Base-by-base conservation (phyloP, 306 rosid species). In the Prunus armeniaca region DNA sequence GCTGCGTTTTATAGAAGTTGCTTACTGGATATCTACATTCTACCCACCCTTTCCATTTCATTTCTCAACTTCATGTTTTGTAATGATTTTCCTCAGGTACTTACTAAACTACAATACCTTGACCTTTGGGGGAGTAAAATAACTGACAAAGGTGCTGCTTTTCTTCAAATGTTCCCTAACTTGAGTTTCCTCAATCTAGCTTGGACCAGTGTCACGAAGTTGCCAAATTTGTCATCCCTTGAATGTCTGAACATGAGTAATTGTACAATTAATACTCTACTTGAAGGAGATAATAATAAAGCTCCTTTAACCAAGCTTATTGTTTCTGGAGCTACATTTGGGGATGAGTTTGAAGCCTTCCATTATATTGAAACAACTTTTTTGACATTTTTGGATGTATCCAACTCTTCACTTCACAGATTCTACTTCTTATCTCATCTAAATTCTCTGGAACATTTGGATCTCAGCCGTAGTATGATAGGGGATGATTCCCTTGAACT, bases 61-160 rank as follows among this genome's bases (percentile, higher is more conserved):
- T 27, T 27, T 41, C 65, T 76, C 49, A n/a, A 60, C 15, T 49
- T 50, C 60, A 18, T 45, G 28, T n/a, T 54, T 78, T 34, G 73
- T 62, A 6, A 5, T 63, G 6, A 22, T 30, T 72, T 58, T 46
- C 46, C 54, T 65, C 78, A 91, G 98, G 96, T 87, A 67, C 93
- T 95, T 75, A 78, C 87, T 66, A 84, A 87, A 73, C 80, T 95
- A 73, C 88, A 84, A 47, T 85, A 88, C 83, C 91, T 95, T 76
- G 97, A 92, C 79, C 84, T 95, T 76, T 95, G 97, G 97, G 98
- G 95, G 74, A 95, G 97, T 85, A 65, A 85, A 77, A 80, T 95
- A 85, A 86, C 98, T 60, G 87, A 92, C 67, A n/a, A 80, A 47
- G 96, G 97, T 73, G 88, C 90, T 74, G 65, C 81, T 76, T 73